Base-by-base conservation (phyloP, 805 yeast genomes). In the Saturnispora sanitii region DNA sequence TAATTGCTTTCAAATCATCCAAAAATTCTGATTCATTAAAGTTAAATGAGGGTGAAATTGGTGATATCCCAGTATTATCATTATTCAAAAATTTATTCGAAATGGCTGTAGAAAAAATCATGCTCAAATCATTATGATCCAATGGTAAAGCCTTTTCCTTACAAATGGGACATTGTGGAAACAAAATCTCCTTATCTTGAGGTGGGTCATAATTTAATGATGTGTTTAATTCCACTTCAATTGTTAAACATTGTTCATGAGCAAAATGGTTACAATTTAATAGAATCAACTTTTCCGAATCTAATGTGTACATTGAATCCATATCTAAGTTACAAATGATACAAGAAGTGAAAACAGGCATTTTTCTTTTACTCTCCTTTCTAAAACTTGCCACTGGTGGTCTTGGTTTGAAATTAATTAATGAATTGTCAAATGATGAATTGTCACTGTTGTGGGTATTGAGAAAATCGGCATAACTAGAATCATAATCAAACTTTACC, bases 241-340 rank as follows among this genome's bases (percentile, higher is more conserved):
- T 53, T 3, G 58, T 43, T 13, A 77, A 61, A 52, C 86, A 79
- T 41, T 75, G 74, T 38, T 74, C 78, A 52, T 79, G 86, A 30
- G 68, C 62, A 33, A 61, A 55, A 52, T 78, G 82, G 1, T 68
- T 71, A 57, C 86, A 79, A 30, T 55, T 55, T 25, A 78, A 58
- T 42, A 67, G 68, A 12, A 77, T 56, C 2, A 75, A 55, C 34
- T 60, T 64, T 42, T 62, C 66, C 6, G 69, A 79, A 9, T 67
- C 61, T 16, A 56, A 56, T 21, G 71, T 58, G 11, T 55, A 48
- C 36, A 68, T 70, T 22, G 67, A 64, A 15, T 65, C 62, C 4
- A 77, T 54, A 2, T 66, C 61, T 38, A 77, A 77, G 6, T 68
- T 68, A 52, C 86, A 79, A 13, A 78, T 52, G 3, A 49, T 22